These are phyloP conservation scores for Fusarium bulbicola DNA, from an alignment of 2,329 filamentous ascomycete species.

Conservation along the genomic window DNA sequence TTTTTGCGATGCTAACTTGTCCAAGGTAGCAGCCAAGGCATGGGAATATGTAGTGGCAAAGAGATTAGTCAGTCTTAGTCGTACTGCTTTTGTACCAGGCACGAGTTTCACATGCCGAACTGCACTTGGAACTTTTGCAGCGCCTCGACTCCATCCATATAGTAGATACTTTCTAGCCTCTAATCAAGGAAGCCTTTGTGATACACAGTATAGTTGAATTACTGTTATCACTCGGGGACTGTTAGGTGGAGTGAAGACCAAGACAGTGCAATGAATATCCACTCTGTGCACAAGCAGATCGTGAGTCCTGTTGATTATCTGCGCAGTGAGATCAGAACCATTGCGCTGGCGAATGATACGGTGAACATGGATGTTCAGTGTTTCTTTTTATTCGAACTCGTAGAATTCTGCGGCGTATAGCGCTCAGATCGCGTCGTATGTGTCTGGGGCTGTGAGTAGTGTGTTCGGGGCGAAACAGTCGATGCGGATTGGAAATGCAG, in stretches of 20 bases:
- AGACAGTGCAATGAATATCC: too few relatives aligned
- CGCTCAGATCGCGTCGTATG: background rate
- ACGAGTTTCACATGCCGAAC: too few relatives aligned
- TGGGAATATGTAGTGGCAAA: background rate
- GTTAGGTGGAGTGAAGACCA: rapidly evolving
- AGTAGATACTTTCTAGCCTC: background rate
- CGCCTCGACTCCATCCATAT: rapidly evolving
- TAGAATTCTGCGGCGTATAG: background rate
- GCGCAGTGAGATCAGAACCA: slow-evolving; percentile 12
- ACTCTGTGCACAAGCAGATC: background rate
- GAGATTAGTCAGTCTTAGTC: background rate
- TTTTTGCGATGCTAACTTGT: background rate
- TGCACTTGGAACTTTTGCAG: background rate
- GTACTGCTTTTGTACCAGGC: background rate
- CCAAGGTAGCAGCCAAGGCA: background rate
- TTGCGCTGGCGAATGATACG: slow-evolving; percentile 15
- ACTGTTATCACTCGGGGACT: background rate
- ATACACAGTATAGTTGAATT: background rate
- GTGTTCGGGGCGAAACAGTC: background rate
- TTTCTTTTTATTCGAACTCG: background rate
- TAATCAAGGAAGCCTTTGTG: background rate
- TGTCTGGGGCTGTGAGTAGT: background rate
- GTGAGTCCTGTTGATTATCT: slow-evolving; percentile 27
- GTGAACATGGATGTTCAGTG: slow-evolving; percentile 33
- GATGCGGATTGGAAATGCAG: background rate